Evolutionary conservation across 208 protist genomes (phyloP).

Genomic region (Acanthamoeba triangularis): DNA sequence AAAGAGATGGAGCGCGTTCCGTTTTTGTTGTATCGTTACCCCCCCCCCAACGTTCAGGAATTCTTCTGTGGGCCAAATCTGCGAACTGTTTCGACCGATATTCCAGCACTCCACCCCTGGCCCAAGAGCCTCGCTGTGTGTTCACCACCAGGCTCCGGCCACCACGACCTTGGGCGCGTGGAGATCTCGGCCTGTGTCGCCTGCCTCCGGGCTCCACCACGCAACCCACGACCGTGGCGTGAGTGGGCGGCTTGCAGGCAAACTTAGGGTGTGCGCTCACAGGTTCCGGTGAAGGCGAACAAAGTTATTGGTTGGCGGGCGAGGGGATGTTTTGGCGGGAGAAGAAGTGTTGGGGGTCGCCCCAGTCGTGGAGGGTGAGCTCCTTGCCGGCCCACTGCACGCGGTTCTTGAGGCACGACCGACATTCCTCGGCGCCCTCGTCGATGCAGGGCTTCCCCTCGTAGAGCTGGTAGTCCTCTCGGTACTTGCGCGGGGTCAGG

Average conservation of each 20-base stretch:
- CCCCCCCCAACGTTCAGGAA: neutral
- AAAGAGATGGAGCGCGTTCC: neutral
- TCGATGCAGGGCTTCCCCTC: slow-evolving; percentile 87
- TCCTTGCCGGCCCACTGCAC: slow-evolving; percentile 79
- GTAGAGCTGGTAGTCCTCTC: slow-evolving; percentile 88
- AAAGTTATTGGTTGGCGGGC: too few relatives aligned
- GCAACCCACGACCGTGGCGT: too few relatives aligned
- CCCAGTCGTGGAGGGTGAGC: slow-evolving; percentile 74
- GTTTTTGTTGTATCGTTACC: neutral
- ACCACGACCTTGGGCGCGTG: too few relatives aligned
- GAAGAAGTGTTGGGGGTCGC: slow-evolving; percentile 76
- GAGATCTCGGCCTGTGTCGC: too few relatives aligned
- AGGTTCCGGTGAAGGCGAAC: too few relatives aligned
- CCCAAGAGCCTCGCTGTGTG: neutral
- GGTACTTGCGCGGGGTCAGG: slow-evolving; percentile 85
- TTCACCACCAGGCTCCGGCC: too few relatives aligned
- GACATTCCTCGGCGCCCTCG: slow-evolving; percentile 81
- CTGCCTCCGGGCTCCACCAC: too few relatives aligned
- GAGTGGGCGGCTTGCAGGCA: too few relatives aligned
- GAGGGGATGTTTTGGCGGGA: neutral
- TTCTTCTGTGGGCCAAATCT: neutral
- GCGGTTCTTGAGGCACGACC: slow-evolving; percentile 75
- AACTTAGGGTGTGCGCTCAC: too few relatives aligned
- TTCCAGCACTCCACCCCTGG: slow-evolving; percentile 1
- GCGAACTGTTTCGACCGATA: neutral